Evolutionary conservation across 176 grass and related monocot genomes (phyloP), one percentile per base, ranked within the genome.

Genomic region (Carex myosuroides): DNA sequence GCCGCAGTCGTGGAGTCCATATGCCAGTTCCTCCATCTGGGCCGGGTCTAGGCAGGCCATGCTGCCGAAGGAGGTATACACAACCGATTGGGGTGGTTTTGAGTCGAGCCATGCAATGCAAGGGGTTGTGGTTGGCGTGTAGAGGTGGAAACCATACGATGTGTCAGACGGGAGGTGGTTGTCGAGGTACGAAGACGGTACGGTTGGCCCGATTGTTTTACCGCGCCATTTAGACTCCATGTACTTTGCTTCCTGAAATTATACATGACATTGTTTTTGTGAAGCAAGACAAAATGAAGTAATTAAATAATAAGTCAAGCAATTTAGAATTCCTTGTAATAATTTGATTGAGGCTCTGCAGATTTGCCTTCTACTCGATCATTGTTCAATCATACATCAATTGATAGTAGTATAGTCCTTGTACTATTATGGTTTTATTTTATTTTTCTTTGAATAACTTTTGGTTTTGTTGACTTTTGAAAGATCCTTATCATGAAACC

Each of bases 31-130:
- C 1, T 33, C 42, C 87, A 86, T 88, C 72, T 92, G 83, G 1
- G 61, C 22, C 0, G 83, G 81, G 85, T 85, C 58, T 0, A 97
- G 62, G 67, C 79, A 13, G 0, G 84, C 85, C 56, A 97, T 84
- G 89, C 95, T 97, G 37, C 95, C 92, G 55, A 97, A 92, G 84
- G 92, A 92, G 37, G 58, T 86, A 84, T 88, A 97, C 46, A 97
- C 83, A 3, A 91, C 89, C 22, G 95, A 94, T 67, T 70, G 79
- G 0, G 92, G 26, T 4, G 79, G 87, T 35, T 85, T 80, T 0
- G 86, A 9, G 61, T 88, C 83, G 33, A 94, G 89, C 90, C 92
- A 92, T 0, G 70, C 20, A 71, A 91, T 56, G 87, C 92, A 94
- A 3, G 87, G 69, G 59, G 84, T 76, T 22, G 48, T 10, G 13